Conservation (phyloP, 2,329 filamentous ascomycete species). For the Fusarium succisae region DNA sequence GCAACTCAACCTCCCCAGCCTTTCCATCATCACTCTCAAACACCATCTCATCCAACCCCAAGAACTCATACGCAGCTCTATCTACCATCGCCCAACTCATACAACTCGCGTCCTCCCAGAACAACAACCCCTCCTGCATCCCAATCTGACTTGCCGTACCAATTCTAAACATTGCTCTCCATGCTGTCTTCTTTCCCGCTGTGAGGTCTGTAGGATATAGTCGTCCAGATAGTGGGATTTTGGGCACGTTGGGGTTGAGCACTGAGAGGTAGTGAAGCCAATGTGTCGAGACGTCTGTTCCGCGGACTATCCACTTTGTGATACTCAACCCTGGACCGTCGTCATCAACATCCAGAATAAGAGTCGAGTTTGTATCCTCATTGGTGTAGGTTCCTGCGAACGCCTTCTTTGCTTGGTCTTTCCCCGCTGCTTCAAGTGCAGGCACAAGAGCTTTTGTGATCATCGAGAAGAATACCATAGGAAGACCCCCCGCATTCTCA, state of each 20-base stretch:
- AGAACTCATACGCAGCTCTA: not conserved
- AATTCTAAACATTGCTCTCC: not conserved
- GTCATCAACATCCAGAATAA: not conserved
- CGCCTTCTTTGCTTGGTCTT: not conserved
- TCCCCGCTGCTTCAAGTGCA: not conserved
- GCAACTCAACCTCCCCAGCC: not conserved
- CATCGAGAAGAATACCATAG: not conserved
- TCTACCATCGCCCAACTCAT: not conserved
- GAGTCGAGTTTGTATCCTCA: not conserved
- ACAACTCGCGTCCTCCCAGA: slow-evolving; percentile 11
- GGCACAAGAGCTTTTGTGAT: not conserved
- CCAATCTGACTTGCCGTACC: not conserved
- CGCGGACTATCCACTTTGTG: not conserved
- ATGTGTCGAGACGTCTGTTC: not conserved
- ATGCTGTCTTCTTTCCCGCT: not conserved
- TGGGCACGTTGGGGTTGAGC: not conserved
- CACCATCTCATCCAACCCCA: slow-evolving; percentile 3
- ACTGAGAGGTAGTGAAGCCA: not conserved
- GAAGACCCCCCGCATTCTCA: not conserved
- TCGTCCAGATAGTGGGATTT: not conserved
- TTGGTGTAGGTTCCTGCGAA: not conserved
- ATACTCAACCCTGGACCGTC: not conserved
- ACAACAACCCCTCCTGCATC: not conserved
- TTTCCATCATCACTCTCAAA: not conserved
- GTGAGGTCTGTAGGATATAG: not conserved